phyloP scores from a whole-genome alignment of 306 rosid species.

The Begonia fuchsioides region DNA sequence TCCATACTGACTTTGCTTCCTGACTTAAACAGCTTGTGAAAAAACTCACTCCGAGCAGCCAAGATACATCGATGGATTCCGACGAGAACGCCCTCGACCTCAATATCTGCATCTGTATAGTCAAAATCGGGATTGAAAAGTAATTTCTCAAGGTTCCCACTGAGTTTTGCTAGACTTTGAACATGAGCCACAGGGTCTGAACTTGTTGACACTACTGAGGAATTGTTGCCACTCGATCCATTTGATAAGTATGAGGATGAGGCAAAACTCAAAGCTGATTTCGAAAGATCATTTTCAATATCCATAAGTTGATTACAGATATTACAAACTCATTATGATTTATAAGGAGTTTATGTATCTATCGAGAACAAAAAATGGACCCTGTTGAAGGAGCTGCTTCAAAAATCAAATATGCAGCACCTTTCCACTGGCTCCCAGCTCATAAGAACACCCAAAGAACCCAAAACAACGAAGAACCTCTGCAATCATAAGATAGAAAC shows the following conservation, averaged over 20 bases:
- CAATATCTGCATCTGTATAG: conserved; percentile 54
- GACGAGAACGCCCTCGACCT: conserved; percentile 39
- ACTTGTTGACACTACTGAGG: conserved; percentile 15
- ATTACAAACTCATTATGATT: too few relatives aligned
- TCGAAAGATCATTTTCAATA: too few relatives aligned
- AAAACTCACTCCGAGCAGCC: conserved; percentile 57
- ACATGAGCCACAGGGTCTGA: conserved; percentile 22
- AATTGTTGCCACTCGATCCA: conserved; percentile 27
- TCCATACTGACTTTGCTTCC: conserved; percentile 19
- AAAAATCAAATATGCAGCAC: too few relatives aligned
- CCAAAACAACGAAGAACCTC: too few relatives aligned
- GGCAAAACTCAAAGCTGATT: conserved; percentile 54
- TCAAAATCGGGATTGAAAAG: conserved; percentile 36
- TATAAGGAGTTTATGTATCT: too few relatives aligned
- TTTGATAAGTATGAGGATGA: conserved; percentile 33
- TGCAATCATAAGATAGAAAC: too few relatives aligned
- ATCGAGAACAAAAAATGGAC: too few relatives aligned
- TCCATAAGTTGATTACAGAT: too few relatives aligned
- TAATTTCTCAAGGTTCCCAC: conserved; percentile 55
- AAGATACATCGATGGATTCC: conserved; percentile 53
- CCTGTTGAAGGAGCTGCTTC: too few relatives aligned
- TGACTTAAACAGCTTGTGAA: conserved; percentile 52
- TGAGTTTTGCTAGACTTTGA: conserved; percentile 53
- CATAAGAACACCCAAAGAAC: too few relatives aligned
- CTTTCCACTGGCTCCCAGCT: too few relatives aligned